A percentile compares a stretch with the other conserved stretches of the same genome.
Evolutionary conservation across 1,284 basidiomycete genomes (phyloP).

Genomic region (Heimioporus retisporus): DNA sequence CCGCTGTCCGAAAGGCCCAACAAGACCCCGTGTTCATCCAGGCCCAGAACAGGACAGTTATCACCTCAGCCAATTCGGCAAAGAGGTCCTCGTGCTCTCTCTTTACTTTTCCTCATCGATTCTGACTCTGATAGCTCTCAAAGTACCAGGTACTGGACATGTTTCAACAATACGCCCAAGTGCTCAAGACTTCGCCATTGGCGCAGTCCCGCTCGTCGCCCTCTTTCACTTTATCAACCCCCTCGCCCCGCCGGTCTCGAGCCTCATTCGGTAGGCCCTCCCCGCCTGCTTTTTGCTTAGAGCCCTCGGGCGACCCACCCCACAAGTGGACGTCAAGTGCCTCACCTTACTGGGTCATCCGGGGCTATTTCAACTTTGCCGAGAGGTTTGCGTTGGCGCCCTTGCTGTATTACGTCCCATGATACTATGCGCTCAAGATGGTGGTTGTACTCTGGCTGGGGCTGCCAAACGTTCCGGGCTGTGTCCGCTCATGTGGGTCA

Average conservation of each 20-base stretch:
- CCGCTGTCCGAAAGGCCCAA: slow-evolving; percentile 78
- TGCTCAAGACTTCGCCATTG: too few species aligned
- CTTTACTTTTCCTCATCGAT: slow-evolving; percentile 20
- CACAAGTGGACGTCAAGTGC: slow-evolving; percentile 89
- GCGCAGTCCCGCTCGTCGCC: too few species aligned
- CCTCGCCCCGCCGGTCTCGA: slow-evolving; percentile 83
- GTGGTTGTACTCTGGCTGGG: slow-evolving; percentile 91
- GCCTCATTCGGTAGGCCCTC: slow-evolving; percentile 86
- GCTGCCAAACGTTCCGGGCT: slow-evolving; percentile 81
- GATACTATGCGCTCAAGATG: slow-evolving; percentile 95
- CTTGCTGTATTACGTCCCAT: slow-evolving; percentile 86
- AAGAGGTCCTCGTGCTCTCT: slow-evolving; percentile 90
- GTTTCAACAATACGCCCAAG: slow-evolving; percentile 88
- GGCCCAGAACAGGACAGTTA: slow-evolving; percentile 78
- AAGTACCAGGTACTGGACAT: slow-evolving; percentile 92
- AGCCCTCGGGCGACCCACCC: slow-evolving; percentile 80
- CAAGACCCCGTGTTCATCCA: slow-evolving; percentile 85
- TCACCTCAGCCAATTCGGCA: slow-evolving; percentile 90
- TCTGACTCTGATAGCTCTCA: slow-evolving; percentile 73
- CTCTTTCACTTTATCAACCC: too few species aligned
- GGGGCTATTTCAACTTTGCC: slow-evolving; percentile 88
- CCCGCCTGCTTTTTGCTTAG: slow-evolving; percentile 89
- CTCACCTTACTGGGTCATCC: too few species aligned
- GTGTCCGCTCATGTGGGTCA: slow-evolving; percentile 37
- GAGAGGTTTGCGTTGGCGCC: slow-evolving; percentile 81